Base-by-base conservation (phyloP, 1,284 basidiomycete species). In the Dichomitus squalens region DNA sequence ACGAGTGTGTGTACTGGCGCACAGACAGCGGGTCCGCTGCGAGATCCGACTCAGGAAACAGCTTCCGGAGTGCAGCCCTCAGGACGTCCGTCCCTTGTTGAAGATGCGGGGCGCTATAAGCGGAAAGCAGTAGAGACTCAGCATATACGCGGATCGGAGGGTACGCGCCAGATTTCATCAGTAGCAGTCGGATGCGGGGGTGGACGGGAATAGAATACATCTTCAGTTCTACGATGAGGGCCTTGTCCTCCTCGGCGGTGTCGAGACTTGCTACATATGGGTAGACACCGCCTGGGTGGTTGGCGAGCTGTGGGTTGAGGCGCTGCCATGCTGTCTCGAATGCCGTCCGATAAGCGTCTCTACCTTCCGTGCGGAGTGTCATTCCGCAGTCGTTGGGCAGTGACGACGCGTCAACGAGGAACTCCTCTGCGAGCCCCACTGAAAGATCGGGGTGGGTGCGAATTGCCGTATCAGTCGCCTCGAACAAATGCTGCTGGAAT, bases 391-490 rank as follows among this genome's bases (percentile, higher is more conserved):
- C 58, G 31, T 58, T 40, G 2, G 49, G 44, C 11, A 36, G 23
- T 7, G 34, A 27, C 6, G 34, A 38, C 2, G 49, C 7, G 18
- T 60, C 52, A 0, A 49, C 55, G 34, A 64, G 50, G 23, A 64
- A 61, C 34, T 61, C 57, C 12, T 47, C 11, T 3, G 59, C 62
- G 27, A 64, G 52, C 41, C 61, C 57, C 16, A 53, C 46, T 5
- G 59, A 59, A 1, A 64, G 54, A 9, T 52, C 57, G 3, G 59
- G 62, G 16, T 54, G 56, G 4, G 41, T 53, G 12, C 59, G 56
- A 25, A 63, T 34, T 0, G 51, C 61, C 4, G 25, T 34, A 33
- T 63, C 50, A 6, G 57, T 39, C 9, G 55, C 62, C 2, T 31
- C 4, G 52, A 39, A 20, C 59, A 50, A 9, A 18, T 52, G 7